These are phyloP conservation scores for Fraxinus pennsylvanica DNA, from an alignment of 257 asterid species.

Conservation along the genomic window DNA sequence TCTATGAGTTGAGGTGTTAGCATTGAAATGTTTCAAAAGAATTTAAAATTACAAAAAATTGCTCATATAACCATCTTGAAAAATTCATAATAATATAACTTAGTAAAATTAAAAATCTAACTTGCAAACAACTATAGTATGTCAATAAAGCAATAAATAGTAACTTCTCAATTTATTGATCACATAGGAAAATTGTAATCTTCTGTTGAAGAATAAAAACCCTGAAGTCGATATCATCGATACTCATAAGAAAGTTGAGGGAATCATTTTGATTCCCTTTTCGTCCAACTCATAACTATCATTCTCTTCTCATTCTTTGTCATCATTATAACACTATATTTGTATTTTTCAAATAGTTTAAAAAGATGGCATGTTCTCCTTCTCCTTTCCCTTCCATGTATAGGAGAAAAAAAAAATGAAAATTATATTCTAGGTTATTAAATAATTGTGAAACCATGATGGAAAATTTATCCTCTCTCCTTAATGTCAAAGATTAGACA, in stretches of 20 bases:
- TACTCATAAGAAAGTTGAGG: not conserved
- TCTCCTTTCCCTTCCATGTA: not conserved
- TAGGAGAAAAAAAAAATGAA: not conserved
- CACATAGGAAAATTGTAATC: not conserved
- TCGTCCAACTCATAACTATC: not conserved
- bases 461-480: not conserved
- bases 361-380: not conserved
- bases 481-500: slow-evolving; percentile 7
- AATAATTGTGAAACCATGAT: not conserved
- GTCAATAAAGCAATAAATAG: not conserved
- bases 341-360: not conserved
- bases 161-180: not conserved
- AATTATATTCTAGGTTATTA: too few relatives aligned
- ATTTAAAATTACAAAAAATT: not conserved
- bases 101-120: not conserved
- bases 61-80: not conserved
- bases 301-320: not conserved
- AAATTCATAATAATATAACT: not conserved
- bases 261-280: not conserved
- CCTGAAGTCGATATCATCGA: not conserved
- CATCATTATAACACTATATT: not conserved
- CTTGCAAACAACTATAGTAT: too few relatives aligned
- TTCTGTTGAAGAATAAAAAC: not conserved
- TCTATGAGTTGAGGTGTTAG: not conserved
- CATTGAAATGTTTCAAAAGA: not conserved